Evolutionary conservation across 116 monocot species (phyloP).

Genomic region (Zostera marina): DNA sequence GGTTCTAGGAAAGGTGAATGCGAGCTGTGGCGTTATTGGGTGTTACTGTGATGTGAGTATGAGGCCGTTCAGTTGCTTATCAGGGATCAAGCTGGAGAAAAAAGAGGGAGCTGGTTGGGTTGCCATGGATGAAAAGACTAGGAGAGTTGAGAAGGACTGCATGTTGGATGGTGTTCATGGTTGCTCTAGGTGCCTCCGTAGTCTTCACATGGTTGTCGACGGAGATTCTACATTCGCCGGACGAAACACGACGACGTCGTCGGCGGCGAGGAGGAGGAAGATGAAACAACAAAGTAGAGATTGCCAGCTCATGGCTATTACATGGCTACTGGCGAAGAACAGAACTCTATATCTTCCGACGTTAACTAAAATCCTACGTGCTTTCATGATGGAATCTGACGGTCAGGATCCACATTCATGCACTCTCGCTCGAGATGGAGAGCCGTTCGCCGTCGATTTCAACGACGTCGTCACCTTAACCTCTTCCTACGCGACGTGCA

Average conservation of each 20-base stretch:
- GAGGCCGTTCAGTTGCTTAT: constrained; percentile 29
- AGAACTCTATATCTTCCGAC: constrained; percentile 46
- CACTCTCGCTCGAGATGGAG: constrained; percentile 20
- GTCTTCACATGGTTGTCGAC: constrained; percentile 24
- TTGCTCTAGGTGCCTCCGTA: constrained; percentile 49
- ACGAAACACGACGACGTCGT: not conserved
- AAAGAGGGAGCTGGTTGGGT: constrained; percentile 22
- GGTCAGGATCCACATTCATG: constrained; percentile 22
- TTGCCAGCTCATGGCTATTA: constrained; percentile 72
- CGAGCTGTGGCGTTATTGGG: constrained; percentile 53
- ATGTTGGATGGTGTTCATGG: constrained; percentile 17
- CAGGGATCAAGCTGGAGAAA: constrained; percentile 7
- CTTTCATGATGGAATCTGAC: constrained; percentile 33
- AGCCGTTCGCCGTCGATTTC: constrained; percentile 59
- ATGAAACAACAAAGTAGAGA: constrained; percentile 13
- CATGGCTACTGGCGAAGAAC: constrained; percentile 68
- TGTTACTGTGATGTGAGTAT: constrained; percentile 85
- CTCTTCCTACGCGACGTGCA: not conserved
- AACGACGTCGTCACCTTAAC: constrained; percentile 7
- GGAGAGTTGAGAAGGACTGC: constrained; percentile 45
- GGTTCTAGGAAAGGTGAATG: constrained; percentile 38
- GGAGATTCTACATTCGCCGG: not conserved
- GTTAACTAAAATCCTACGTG: constrained; percentile 40
- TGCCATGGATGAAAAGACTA: constrained; percentile 9
- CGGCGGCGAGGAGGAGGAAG: constrained; percentile 5